Evolutionary conservation across 2,329 filamentous ascomycete species (phyloP).

Genomic region (Tolypocladium amazonense): DNA sequence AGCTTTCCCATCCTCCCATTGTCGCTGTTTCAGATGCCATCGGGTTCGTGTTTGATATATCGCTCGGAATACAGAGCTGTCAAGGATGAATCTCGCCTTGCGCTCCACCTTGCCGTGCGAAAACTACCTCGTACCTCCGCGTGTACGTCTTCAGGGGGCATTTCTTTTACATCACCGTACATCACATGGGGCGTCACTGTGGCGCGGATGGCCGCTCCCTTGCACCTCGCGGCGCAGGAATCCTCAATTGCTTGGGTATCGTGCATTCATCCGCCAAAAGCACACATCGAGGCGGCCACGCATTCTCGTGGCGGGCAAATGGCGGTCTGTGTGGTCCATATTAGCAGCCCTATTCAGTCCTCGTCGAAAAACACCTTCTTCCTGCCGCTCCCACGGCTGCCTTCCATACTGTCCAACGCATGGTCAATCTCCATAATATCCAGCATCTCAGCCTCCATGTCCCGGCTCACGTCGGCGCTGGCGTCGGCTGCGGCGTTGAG

Average conservation of each 20-base stretch:
- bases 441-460: constrained; percentile 50
- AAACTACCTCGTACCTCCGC: constrained; percentile 10
- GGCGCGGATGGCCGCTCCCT: background rate
- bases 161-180: background rate
- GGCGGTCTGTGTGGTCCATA: constrained; percentile 13
- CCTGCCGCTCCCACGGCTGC: constrained; percentile 32
- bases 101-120: constrained; percentile 67
- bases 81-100: constrained; percentile 67
- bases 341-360: constrained; percentile 10
- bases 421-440: constrained; percentile 58
- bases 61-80: constrained; percentile 67
- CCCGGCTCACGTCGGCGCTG: constrained; percentile 36
- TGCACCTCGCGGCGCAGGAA: background rate
- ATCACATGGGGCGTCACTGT: background rate
- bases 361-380: constrained; percentile 44
- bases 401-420: constrained; percentile 45
- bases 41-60: constrained; percentile 40
- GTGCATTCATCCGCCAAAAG: constrained; percentile 7
- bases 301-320: background rate
- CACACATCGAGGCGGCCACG: background rate
- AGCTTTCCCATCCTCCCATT: constrained; percentile 24
- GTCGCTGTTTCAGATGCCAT: constrained; percentile 13
- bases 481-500: constrained; percentile 43
- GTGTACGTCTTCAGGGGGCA: background rate
- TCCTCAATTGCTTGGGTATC: constrained; percentile 7